A percentile compares a stretch with the other conserved stretches of the same genome.
Evolutionary conservation across 306 rosid species (phyloP).

Genomic region (Lupinus albus): DNA sequence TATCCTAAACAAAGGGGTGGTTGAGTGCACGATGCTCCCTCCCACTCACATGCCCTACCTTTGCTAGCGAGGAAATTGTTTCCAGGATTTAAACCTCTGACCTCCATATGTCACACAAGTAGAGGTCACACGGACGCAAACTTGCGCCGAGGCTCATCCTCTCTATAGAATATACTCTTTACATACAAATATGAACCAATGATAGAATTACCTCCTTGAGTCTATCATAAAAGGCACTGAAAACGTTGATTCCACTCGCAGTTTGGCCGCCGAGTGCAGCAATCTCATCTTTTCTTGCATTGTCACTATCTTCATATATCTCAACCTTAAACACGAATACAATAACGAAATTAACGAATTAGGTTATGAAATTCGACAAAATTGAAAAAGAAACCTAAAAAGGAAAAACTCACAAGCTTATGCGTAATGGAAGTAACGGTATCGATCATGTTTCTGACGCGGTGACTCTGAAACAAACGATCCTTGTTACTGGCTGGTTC

Average conservation of each 20-base stretch:
- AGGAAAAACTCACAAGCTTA: slow-evolving; percentile 52
- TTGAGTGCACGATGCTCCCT: too few species aligned
- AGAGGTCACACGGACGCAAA: too few species aligned
- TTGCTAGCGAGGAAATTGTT: too few species aligned
- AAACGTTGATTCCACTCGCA: slow-evolving; percentile 80
- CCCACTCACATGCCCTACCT: too few species aligned
- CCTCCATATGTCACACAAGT: too few species aligned
- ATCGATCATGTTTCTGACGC: slow-evolving; percentile 81
- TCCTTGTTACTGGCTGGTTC: slow-evolving; percentile 66
- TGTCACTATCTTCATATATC: slow-evolving; percentile 79
- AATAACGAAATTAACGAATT: slow-evolving; percentile 5
- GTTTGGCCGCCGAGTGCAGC: slow-evolving; percentile 98
- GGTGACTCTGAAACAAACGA: slow-evolving; percentile 89
- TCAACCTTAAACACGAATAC: slow-evolving; percentile 58
- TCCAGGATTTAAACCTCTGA: too few species aligned
- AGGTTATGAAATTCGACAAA: not conserved
- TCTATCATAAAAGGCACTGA: slow-evolving; percentile 93
- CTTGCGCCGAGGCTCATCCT: too few species aligned
- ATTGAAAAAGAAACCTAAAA: not conserved
- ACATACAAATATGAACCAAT: not conserved
- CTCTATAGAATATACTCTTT: not conserved
- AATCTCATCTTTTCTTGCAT: slow-evolving; percentile 93
- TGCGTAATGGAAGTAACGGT: slow-evolving; percentile 66
- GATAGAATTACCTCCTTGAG: slow-evolving; percentile 72
- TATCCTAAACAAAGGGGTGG: too few species aligned